Percentiles rank a stretch among this genome's conserved stretches.
phyloP scores from a whole-genome alignment of 2,329 filamentous ascomycete species.

The Penicillium capsulatum region DNA sequence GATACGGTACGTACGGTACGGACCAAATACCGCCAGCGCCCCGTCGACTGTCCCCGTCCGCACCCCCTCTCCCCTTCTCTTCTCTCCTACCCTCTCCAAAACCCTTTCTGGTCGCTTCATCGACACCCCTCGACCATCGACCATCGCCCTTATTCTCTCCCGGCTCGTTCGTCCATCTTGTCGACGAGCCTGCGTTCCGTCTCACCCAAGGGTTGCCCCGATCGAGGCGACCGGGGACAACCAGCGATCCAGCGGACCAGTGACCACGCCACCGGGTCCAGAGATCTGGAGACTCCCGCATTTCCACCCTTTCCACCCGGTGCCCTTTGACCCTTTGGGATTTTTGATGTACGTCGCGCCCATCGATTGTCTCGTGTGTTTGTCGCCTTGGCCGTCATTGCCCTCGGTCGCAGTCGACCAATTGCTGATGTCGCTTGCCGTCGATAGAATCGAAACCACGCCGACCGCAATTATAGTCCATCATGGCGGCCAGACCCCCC shows the following conservation, averaged over 20 bases:
- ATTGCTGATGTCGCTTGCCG: constrained; percentile 11
- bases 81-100: not conserved
- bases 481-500: constrained; percentile 42
- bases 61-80: constrained; percentile 8
- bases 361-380: too few relatives aligned
- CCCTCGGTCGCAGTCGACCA: not conserved
- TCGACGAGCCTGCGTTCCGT: too few relatives aligned
- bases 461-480: constrained; percentile 5
- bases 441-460: constrained; percentile 6
- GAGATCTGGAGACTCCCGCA: not conserved
- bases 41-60: constrained; percentile 8
- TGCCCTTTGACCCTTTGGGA: too few relatives aligned
- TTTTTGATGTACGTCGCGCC: too few relatives aligned
- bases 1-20: too few relatives aligned
- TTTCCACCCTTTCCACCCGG: too few relatives aligned
- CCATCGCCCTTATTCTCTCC: not conserved
- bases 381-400: not conserved
- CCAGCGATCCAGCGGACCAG: too few relatives aligned
- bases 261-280: too few relatives aligned
- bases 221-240: too few relatives aligned
- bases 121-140: not conserved
- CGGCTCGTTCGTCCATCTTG: not conserved
- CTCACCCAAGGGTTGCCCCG: too few relatives aligned
- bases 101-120: not conserved
- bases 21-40: constrained; percentile 6